Base-by-base conservation (phyloP, 306 rosid species). In the Canavalia gladiata region DNA sequence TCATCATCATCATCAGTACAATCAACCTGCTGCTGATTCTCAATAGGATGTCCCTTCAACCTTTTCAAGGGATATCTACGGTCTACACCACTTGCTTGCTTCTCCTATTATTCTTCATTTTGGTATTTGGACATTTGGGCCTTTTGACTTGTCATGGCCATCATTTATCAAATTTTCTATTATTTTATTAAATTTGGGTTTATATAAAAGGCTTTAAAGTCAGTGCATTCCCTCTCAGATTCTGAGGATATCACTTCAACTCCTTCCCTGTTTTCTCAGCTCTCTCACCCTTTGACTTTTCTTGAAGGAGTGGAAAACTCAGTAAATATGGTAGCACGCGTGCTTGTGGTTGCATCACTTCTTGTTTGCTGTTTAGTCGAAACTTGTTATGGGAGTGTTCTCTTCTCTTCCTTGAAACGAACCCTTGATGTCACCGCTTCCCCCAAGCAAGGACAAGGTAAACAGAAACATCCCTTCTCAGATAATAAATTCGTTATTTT, bases 361-460 rank as follows among this genome's bases (percentile, higher is more conserved):
- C 81, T 91, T 75, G 54, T 95, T 25, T 81, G 76, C 72, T 89
- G 83, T 83, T 90, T 92, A 6, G 86, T 88, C 0, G 81, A 45
- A 83, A 68, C 78, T 80, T 92, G 94, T 60, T 47, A 56, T 72
- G 98, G 91, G 34, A 51, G 46, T 2, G 76, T 74, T 60, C 89
- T 79, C 43, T 84, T 96, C 25, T 85, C 98, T 68, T 70, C 94
- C 79, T 78, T 96, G 31, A 84, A 85, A 68, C 83, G 47, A 54
- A 81, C 86, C 81, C 88, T 96, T 11, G 70, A 34, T 37, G 92
- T 96, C 79, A 88, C 97, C 2, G 93, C 94, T 79, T 89, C 98
- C 4, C 89, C 91, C 34, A 88, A 77, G 50, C 65, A 71, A 9
- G 94, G 89, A 52, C 88, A 90, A 83, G 96, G 99, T 95, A 56